These are phyloP conservation scores for Sporobolomyces pararoseus DNA, from an alignment of 768 basidiomycete genomes.

Conservation along the genomic window DNA sequence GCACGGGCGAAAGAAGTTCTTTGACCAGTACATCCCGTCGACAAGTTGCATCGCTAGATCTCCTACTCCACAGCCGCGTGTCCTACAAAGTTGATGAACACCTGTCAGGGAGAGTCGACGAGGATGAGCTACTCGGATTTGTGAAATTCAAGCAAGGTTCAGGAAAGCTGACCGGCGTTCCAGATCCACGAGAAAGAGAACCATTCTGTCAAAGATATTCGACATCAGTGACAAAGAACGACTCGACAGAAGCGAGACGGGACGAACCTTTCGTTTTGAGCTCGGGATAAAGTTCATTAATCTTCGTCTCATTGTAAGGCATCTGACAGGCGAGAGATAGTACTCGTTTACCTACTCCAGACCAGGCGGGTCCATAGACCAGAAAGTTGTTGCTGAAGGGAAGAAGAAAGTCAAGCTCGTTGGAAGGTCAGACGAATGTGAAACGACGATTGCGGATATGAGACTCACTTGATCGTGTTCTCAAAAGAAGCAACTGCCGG, in stretches of 20 bases:
- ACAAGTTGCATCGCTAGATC: slow-evolving; percentile 2
- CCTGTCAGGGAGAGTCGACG: background rate
- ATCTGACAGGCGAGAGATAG: slow-evolving; percentile 4
- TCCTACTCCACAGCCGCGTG: background rate
- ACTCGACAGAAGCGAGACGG: background rate
- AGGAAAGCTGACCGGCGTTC: too few relatives aligned
- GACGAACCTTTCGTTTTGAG: too few relatives aligned
- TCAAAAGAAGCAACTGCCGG: slow-evolving; percentile 6
- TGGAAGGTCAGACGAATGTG: too few relatives aligned
- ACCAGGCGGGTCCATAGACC: slow-evolving; percentile 1
- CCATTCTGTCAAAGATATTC: too few relatives aligned
- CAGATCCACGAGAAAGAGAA: too few relatives aligned
- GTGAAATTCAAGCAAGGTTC: too few relatives aligned
- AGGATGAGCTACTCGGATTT: too few relatives aligned
- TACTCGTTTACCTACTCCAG: background rate
- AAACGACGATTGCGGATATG: too few relatives aligned
- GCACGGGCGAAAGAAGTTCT: background rate
- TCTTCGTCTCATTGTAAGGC: background rate
- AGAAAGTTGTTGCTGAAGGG: slow-evolving; percentile 12
- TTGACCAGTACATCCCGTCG: slow-evolving; percentile 10
- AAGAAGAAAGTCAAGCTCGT: too few relatives aligned
- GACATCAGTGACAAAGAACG: background rate
- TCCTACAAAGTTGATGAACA: slow-evolving; percentile 1
- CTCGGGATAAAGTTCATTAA: background rate
- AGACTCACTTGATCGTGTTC: background rate